phyloP scores from a whole-genome alignment of 2,329 filamentous ascomycete genomes.

The Torrubiellomyces zombiae region DNA sequence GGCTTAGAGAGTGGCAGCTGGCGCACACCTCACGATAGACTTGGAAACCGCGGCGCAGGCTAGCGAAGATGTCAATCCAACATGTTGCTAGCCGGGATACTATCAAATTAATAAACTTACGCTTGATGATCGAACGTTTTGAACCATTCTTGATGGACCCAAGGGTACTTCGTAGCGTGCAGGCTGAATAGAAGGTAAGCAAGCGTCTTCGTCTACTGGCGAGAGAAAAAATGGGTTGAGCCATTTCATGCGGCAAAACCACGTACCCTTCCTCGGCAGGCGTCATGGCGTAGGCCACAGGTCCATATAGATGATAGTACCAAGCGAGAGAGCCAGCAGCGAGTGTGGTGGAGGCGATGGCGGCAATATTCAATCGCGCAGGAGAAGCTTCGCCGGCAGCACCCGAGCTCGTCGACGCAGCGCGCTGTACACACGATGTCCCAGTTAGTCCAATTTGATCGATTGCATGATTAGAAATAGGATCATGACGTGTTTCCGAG shows the following conservation, averaged over 20 bases:
- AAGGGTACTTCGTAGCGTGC: conserved; percentile 82
- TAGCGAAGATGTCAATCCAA: conserved; percentile 18
- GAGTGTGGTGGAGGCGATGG: conserved; percentile 69
- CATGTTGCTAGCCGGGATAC: neutral
- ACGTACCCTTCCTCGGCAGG: conserved; percentile 97
- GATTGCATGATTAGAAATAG: too few species aligned
- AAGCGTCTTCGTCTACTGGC: too few species aligned
- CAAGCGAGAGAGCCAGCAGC: conserved; percentile 83
- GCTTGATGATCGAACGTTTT: conserved; percentile 96
- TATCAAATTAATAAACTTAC: conserved; percentile 41
- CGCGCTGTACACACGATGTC: conserved; percentile 38
- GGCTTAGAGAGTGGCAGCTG: conserved; percentile 88
- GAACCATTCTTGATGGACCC: conserved; percentile 80
- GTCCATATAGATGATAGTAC: conserved; percentile 95
- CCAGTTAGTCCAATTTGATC: too few species aligned
- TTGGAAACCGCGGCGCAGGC: conserved; percentile 96
- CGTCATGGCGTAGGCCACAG: conserved; percentile 74
- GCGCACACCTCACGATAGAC: conserved; percentile 98
- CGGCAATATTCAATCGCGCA: conserved; percentile 72
- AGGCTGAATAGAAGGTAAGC: conserved; percentile 49
- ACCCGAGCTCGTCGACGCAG: conserved; percentile 57
- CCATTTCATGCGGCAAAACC: conserved; percentile 17
- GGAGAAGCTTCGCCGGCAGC: conserved; percentile 53
- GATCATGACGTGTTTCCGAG: too few species aligned
- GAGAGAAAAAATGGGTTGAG: too few species aligned